phyloP scores from a whole-genome alignment of 306 rosid species.

The Herpetospermum pedunculosum region DNA sequence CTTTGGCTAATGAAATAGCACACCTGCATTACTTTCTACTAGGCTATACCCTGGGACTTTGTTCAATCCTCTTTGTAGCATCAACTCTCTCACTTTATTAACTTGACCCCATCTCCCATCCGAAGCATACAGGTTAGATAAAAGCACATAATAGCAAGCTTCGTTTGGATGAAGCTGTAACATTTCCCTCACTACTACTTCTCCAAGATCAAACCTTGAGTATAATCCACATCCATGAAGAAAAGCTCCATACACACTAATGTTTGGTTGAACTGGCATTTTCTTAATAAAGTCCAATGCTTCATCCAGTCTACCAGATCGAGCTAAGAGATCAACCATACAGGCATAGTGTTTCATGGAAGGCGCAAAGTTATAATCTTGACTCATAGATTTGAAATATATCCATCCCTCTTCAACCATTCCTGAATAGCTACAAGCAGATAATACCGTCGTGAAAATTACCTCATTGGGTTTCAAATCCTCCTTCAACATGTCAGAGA shows the following conservation, averaged over 20 bases:
- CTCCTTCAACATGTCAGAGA: conserved; percentile 49
- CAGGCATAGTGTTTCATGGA: conserved; percentile 70
- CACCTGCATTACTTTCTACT: conserved; percentile 23
- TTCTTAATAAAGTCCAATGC: conserved; percentile 48
- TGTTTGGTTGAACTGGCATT: conserved; percentile 46
- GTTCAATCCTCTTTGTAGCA: conserved; percentile 49
- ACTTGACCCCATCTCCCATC: conserved; percentile 85
- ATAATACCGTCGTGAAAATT: conserved; percentile 42
- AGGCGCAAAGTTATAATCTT: conserved; percentile 41
- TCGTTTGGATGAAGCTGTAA: conserved; percentile 52
- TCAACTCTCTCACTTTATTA: conserved; percentile 49
- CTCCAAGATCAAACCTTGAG: conserved; percentile 64
- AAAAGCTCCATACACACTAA: conserved; percentile 60
- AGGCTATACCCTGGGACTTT: conserved; percentile 54
- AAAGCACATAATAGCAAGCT: conserved; percentile 62
- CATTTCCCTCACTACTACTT: conserved; percentile 47
- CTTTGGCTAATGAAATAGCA: neutral
- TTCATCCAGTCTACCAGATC: conserved; percentile 63
- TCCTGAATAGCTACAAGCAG: conserved; percentile 78
- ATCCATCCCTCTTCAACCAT: conserved; percentile 58
- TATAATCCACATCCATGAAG: conserved; percentile 82
- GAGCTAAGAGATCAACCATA: conserved; percentile 60
- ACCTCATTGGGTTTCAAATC: conserved; percentile 44
- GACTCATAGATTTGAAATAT: conserved; percentile 44
- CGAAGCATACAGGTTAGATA: conserved; percentile 62